Evolutionary conservation across 306 rosid genomes (phyloP), one percentile per base, ranked within the genome.

Genomic region (Dicorynia guianensis): DNA sequence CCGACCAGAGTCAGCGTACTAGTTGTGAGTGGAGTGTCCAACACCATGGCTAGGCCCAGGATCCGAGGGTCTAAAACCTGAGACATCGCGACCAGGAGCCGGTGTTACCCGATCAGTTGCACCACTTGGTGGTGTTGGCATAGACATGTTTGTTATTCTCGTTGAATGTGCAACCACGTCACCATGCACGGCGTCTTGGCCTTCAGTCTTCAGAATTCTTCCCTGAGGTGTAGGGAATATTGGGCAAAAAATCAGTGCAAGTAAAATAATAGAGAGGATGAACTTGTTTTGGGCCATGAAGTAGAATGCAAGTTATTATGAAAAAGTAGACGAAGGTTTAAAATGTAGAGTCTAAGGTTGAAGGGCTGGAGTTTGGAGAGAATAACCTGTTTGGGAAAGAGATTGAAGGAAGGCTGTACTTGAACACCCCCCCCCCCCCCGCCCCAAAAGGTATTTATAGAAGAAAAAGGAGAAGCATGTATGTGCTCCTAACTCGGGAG

Each of bases 31-130:
- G 1, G 91, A 81, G 78, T 93, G 98, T 3, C 98, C 98, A 57
- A 89, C 95, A 39, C 97, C 95, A 0, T 97, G 97, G 48, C 97
- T 89, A 14, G 87, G 90, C 1, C 97, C 94, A 0, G 97, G 94
- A 8, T 80, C 74, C 3, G 94, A 89, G 48, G 97, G 94, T 42
- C 93, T 87, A 69, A 89, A 91, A 46, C 78, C 81, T 17, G 13
- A 54, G 11, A 79, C 17, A 3, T 49, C 84, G 3, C 17, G 90
- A 40, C 72, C 73, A 0, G 77, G 76, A 5, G 79, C 40, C 5
- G 86, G 85, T 2, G 72, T 63, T 19, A 43, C 38, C 64, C 17
- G n/a, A n/a, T n/a, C 83, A 39, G 78, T 35, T 67, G 49, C 77
- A 25, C 71, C 74, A 11, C 53, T 30, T 13, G 77, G 62, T n/a